A percentile compares a stretch with the other conserved stretches of the same genome.
Conservation (phyloP, 2,329 filamentous ascomycete genomes). For the Pseudogymnoascus sp. region DNA sequence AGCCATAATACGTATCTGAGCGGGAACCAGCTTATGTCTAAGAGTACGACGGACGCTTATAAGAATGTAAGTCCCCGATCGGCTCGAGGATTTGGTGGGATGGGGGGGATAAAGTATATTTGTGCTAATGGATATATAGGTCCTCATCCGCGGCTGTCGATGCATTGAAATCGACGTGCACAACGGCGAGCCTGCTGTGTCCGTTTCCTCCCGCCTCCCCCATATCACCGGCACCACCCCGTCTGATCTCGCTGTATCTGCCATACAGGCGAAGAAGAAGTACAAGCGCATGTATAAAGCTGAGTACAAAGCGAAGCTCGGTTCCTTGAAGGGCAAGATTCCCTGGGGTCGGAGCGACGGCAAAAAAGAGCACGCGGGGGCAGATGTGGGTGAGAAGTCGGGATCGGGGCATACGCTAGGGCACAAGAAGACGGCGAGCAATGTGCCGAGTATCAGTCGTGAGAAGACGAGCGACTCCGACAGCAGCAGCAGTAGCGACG, state of each 20-base stretch:
- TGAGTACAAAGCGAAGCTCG: slow-evolving; percentile 23
- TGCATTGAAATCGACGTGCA: slow-evolving; percentile 95
- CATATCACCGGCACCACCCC: background rate
- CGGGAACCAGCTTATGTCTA: slow-evolving; percentile 76
- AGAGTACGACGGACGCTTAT: slow-evolving; percentile 71
- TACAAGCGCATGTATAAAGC: slow-evolving; percentile 23
- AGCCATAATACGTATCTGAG: slow-evolving; percentile 92
- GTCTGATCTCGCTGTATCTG: background rate
- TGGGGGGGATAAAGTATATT: background rate
- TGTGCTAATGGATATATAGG: slow-evolving; percentile 35
- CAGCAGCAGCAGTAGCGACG: background rate
- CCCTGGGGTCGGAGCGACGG: slow-evolving; percentile 9
- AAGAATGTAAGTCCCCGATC: slow-evolving; percentile 49
- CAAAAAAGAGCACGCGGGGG: background rate
- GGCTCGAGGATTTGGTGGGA: background rate
- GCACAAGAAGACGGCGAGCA: background rate
- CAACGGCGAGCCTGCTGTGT: slow-evolving; percentile 49
- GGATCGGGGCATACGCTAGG: slow-evolving; percentile 22
- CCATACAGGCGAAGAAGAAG: background rate
- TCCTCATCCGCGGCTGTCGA: slow-evolving; percentile 68
- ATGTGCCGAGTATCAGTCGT: background rate
- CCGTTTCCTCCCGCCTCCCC: background rate
- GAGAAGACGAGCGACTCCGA: background rate
- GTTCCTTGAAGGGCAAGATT: slow-evolving; percentile 16
- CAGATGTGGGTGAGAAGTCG: background rate